phyloP scores from a whole-genome alignment of 306 rosid species.

The Sphenostylis stenocarpa region DNA sequence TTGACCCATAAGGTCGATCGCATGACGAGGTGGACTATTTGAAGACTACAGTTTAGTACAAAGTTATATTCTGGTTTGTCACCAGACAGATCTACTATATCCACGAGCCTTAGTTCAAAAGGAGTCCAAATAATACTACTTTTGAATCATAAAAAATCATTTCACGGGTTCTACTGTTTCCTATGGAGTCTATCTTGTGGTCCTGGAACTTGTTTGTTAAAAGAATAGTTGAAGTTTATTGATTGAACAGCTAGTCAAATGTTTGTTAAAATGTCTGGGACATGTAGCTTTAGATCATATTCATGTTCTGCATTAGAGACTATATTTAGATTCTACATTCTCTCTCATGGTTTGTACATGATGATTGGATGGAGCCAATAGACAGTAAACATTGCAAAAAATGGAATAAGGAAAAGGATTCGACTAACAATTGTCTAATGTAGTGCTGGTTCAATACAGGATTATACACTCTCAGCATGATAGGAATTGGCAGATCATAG shows the following conservation, averaged over 20 bases:
- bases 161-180: not conserved
- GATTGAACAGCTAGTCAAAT: not conserved
- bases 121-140: not conserved
- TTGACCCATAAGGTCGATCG: too few relatives aligned
- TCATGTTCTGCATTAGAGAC: slow-evolving; percentile 4
- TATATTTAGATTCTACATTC: not conserved
- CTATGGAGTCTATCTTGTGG: not conserved
- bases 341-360: slow-evolving; percentile 4
- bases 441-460: not conserved
- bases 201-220: not conserved
- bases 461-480: slow-evolving; percentile 5
- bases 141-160: not conserved
- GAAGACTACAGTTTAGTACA: too few relatives aligned
- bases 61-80: not conserved
- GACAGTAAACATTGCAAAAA: not conserved
- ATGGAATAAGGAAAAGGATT: not conserved
- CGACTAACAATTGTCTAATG: not conserved
- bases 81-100: not conserved
- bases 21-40: too few relatives aligned
- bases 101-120: not conserved
- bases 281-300: not conserved
- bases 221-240: not conserved
- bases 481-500: slow-evolving; percentile 8
- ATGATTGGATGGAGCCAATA: slow-evolving; percentile 15
- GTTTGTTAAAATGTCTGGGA: slow-evolving; percentile 1